Conservation (phyloP, 768 basidiomycete genomes). For the Clavaria fumosa region DNA sequence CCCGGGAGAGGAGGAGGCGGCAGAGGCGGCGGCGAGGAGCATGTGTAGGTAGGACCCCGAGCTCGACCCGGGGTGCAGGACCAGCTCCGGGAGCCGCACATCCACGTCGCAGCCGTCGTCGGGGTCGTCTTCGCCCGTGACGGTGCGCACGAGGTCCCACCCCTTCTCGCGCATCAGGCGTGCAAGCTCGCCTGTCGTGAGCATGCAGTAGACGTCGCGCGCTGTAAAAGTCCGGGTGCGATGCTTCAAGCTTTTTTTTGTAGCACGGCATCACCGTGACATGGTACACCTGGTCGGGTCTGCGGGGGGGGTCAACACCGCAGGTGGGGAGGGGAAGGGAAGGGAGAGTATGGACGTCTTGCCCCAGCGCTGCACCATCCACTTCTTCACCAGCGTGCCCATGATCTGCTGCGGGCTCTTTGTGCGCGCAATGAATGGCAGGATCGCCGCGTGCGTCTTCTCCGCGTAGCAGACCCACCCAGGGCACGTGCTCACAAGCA, state of each 20-base stretch:
- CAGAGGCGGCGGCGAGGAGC: slow-evolving; percentile 42
- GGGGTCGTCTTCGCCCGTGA: slow-evolving; percentile 36
- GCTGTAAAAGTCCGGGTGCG: slow-evolving; percentile 88
- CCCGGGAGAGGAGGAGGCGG: slow-evolving; percentile 24
- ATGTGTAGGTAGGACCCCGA: slow-evolving; percentile 89
- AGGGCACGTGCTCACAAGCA: slow-evolving; percentile 92
- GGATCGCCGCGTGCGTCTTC: slow-evolving; percentile 87
- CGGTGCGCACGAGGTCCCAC: slow-evolving; percentile 55
- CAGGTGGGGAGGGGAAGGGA: neutral
- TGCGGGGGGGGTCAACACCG: no score
- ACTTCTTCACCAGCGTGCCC: slow-evolving; percentile 86
- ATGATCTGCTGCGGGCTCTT: slow-evolving; percentile 93
- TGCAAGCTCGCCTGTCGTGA: slow-evolving; percentile 91
- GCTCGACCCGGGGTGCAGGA: slow-evolving; percentile 68
- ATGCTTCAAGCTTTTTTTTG: slow-evolving; percentile 98
- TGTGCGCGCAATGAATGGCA: slow-evolving; percentile 76
- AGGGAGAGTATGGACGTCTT: slow-evolving; percentile 39
- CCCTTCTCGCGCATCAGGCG: slow-evolving; percentile 67
- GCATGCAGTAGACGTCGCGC: slow-evolving; percentile 91
- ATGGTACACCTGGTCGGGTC: slow-evolving; percentile 84
- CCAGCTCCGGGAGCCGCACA: slow-evolving; percentile 46
- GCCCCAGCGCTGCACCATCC: slow-evolving; percentile 56
- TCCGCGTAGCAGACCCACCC: slow-evolving; percentile 99
- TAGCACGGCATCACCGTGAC: slow-evolving; percentile 99
- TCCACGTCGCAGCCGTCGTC: slow-evolving; percentile 13